A percentile compares a stretch with the other conserved stretches of the same genome.
These are phyloP conservation scores for Saussurea involucrata DNA, from an alignment of 129 eudicot genomes.

Conservation along the genomic window DNA sequence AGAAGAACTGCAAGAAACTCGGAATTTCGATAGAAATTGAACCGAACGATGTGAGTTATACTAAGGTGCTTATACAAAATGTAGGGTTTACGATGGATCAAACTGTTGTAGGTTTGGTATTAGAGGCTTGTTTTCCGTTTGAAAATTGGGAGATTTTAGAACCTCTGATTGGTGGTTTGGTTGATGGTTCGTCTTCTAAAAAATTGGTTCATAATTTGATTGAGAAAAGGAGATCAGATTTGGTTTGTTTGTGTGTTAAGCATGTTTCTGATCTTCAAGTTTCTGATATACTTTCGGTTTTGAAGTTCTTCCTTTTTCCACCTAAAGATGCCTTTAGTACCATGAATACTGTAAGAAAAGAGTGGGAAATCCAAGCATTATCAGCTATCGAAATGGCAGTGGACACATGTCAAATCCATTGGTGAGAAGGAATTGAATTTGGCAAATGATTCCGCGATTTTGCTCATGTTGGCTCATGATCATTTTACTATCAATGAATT, in stretches of 20 bases:
- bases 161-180: conserved; percentile 35
- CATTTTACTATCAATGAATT: conserved; percentile 48
- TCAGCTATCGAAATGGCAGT: conserved; percentile 36
- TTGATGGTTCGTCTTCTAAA: conserved; percentile 23
- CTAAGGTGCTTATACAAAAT: conserved; percentile 26
- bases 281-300: conserved; percentile 41
- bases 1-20: conserved; percentile 18
- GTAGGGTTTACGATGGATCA: conserved; percentile 43
- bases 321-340: conserved; percentile 33
- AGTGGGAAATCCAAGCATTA: conserved; percentile 55
- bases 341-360: conserved; percentile 47
- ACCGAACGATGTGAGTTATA: conserved; percentile 8
- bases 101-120: conserved; percentile 43
- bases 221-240: conserved; percentile 42
- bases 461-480: conserved; percentile 67
- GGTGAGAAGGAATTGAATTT: conserved; percentile 14
- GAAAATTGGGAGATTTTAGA: conserved; percentile 56
- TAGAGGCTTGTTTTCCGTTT: conserved; percentile 47
- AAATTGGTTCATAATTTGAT: conserved; percentile 39
- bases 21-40: conserved; percentile 24
- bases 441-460: conserved; percentile 51
- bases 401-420: conserved; percentile 31
- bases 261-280: conserved; percentile 36
- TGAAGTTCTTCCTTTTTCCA: conserved; percentile 51
- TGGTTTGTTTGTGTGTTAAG: conserved; percentile 57